Percentiles rank a stretch among this genome's conserved stretches.
These are phyloP conservation scores for Arxiozyma telluris DNA, from an alignment of 1,139 yeast genomes.

Conservation along the genomic window DNA sequence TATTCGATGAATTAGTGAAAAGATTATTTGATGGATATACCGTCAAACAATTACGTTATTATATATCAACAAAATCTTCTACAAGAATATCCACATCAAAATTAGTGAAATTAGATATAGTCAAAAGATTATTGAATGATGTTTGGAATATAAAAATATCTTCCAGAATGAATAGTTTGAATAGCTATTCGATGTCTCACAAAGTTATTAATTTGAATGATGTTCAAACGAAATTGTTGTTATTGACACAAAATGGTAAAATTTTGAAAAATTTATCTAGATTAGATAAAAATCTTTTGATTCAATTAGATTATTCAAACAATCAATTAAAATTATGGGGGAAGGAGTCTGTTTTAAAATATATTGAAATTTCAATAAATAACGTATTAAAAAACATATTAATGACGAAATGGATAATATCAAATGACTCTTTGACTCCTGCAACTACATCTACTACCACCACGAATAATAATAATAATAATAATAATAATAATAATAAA, in stretches of 20 bases:
- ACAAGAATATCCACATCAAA: neutral
- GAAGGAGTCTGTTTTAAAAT: conserved; percentile 29
- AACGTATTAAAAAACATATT: conserved; percentile 33
- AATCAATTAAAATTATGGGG: conserved; percentile 21
- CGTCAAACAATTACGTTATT: conserved; percentile 25
- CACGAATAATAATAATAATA: neutral
- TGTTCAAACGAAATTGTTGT: conserved; percentile 22
- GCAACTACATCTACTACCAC: too few relatives aligned
- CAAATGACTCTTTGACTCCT: neutral
- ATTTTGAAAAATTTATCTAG: conserved; percentile 30
- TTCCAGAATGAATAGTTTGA: neutral
- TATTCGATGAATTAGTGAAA: conserved; percentile 24
- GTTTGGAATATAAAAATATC: conserved; percentile 35
- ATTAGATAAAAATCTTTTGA: conserved; percentile 8
- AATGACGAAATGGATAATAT: conserved; percentile 1
- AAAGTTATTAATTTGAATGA: conserved; percentile 27
- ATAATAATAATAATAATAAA: neutral
- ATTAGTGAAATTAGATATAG: conserved; percentile 15
- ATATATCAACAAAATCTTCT: conserved; percentile 12
- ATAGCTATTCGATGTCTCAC: neutral
- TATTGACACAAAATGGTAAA: conserved; percentile 35
- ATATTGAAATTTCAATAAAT: conserved; percentile 32
- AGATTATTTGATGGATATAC: conserved; percentile 27
- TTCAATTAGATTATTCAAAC: conserved; percentile 8
- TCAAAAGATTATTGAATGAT: conserved; percentile 30